Evolutionary conservation across 1,284 basidiomycete species (phyloP).

Genomic region (Sparassis latifolia): DNA sequence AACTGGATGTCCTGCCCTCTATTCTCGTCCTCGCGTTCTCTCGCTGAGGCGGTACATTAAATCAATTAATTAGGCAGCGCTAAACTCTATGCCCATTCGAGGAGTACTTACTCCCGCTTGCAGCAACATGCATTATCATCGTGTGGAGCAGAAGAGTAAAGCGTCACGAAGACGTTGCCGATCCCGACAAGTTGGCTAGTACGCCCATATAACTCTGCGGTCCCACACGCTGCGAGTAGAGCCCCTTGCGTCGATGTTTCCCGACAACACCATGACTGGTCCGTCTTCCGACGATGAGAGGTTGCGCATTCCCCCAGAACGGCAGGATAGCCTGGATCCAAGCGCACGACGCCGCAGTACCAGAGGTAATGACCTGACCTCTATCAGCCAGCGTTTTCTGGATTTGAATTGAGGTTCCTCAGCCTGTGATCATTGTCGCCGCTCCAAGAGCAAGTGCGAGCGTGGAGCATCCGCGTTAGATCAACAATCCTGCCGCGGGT

Average conservation of each 20-base stretch:
- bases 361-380: conserved; percentile 1
- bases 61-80: no score
- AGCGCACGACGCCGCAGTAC: conserved; percentile 7
- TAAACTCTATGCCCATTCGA: no score
- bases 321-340: conserved; percentile 4
- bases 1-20: no score
- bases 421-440: conserved; percentile 27
- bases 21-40: no score
- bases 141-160: no score
- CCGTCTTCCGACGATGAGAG: conserved; percentile 7
- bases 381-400: no score
- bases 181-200: background rate
- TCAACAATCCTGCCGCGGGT: conserved; percentile 18
- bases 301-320: conserved; percentile 3
- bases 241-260: no score
- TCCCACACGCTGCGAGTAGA: background rate
- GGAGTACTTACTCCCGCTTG: no score
- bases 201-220: conserved; percentile 3
- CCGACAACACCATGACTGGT: no score
- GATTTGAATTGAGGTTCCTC: background rate
- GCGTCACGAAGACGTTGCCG: no score
- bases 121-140: no score
- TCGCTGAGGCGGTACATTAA: no score
- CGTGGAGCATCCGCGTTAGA: conserved; percentile 11
- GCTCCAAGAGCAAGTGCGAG: conserved; percentile 27